Percentiles rank a stretch among this genome's conserved stretches.
These are phyloP conservation scores for Pseudogymnoascus sp. DNA, from an alignment of 2,329 filamentous ascomycete genomes.

Conservation along the genomic window DNA sequence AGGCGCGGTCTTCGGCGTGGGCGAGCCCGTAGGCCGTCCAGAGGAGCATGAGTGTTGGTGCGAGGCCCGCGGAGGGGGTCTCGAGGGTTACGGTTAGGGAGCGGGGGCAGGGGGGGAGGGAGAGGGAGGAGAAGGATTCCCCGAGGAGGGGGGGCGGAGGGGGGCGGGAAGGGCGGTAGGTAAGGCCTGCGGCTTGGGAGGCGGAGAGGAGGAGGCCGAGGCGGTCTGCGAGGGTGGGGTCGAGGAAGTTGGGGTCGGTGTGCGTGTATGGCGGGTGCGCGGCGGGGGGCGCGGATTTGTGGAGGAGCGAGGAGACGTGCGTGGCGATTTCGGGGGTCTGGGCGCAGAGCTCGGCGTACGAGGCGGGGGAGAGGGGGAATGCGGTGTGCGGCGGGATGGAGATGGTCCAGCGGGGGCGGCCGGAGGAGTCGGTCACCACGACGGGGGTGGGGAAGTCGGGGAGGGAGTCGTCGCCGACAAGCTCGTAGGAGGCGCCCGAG, in stretches of 20 bases:
- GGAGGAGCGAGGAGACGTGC: constrained; percentile 45
- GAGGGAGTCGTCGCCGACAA: constrained; percentile 56
- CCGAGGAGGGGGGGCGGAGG: background rate
- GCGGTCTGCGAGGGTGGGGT: constrained; percentile 62
- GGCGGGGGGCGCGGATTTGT: constrained; percentile 33
- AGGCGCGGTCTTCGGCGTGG: constrained; percentile 61
- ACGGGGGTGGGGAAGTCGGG: constrained; percentile 67
- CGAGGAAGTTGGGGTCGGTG: constrained; percentile 61
- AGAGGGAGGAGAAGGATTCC: background rate
- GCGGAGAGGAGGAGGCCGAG: constrained; percentile 44
- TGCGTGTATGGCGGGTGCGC: constrained; percentile 47
- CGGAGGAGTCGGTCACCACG: constrained; percentile 55
- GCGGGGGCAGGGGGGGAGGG: constrained; percentile 12
- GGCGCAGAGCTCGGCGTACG: constrained; percentile 62
- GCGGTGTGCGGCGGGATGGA: constrained; percentile 59
- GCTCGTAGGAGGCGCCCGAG: constrained; percentile 48
- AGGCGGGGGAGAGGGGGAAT: constrained; percentile 57
- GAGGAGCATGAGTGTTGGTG: constrained; percentile 65
- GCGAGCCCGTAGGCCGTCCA: constrained; percentile 82
- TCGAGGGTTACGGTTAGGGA: constrained; percentile 75
- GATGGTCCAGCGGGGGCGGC: constrained; percentile 68
- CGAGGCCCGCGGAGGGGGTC: constrained; percentile 64
- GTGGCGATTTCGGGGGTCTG: constrained; percentile 58
- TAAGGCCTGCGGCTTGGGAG: background rate
- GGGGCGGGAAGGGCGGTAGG: constrained; percentile 13